These are phyloP conservation scores for Pseudonectria foliicola DNA, from an alignment of 2,329 filamentous ascomycete genomes.

Conservation along the genomic window DNA sequence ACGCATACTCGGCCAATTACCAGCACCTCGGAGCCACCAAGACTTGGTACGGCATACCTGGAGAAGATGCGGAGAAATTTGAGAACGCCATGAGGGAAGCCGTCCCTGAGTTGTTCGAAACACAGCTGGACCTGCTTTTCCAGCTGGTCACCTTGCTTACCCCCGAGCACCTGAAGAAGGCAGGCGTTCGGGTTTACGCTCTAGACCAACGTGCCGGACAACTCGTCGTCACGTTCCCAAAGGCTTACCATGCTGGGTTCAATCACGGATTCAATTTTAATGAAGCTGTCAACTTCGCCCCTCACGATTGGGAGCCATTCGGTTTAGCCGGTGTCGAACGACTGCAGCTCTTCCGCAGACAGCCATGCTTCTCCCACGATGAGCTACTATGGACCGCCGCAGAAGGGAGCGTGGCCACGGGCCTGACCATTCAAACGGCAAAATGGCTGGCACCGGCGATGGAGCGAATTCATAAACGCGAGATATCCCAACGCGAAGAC, in stretches of 20 bases:
- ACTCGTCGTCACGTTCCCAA: slow-evolving; percentile 92
- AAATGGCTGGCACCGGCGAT: slow-evolving; percentile 92
- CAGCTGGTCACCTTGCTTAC: slow-evolving; percentile 95
- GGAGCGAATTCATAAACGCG: slow-evolving; percentile 67
- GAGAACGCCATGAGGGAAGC: slow-evolving; percentile 92
- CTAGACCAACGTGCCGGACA: slow-evolving; percentile 95
- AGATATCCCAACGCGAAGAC: slow-evolving; percentile 58
- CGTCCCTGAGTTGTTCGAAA: slow-evolving; percentile 93
- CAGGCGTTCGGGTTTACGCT: slow-evolving; percentile 86
- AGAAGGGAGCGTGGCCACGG: slow-evolving; percentile 59
- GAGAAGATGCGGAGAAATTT: slow-evolving; percentile 87
- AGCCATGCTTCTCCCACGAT: slow-evolving; percentile 96
- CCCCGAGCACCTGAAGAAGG: slow-evolving; percentile 86
- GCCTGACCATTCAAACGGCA: slow-evolving; percentile 73
- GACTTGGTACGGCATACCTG: slow-evolving; percentile 98
- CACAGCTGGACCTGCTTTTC: slow-evolving; percentile 91
- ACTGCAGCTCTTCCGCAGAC: slow-evolving; percentile 77
- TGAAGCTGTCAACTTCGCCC: slow-evolving; percentile 96
- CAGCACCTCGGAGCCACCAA: slow-evolving; percentile 98
- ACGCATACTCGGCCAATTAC: slow-evolving; percentile 95
- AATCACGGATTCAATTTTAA: slow-evolving; percentile 99
- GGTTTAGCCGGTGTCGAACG: slow-evolving; percentile 81
- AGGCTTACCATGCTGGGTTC: slow-evolving; percentile 96
- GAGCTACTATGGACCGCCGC: slow-evolving; percentile 89
- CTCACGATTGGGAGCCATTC: slow-evolving; percentile 88